A percentile compares a stretch with the other conserved stretches of the same genome.
These are phyloP conservation scores for Yarrowia sp. DNA, from an alignment of 805 yeast genomes.

Conservation along the genomic window DNA sequence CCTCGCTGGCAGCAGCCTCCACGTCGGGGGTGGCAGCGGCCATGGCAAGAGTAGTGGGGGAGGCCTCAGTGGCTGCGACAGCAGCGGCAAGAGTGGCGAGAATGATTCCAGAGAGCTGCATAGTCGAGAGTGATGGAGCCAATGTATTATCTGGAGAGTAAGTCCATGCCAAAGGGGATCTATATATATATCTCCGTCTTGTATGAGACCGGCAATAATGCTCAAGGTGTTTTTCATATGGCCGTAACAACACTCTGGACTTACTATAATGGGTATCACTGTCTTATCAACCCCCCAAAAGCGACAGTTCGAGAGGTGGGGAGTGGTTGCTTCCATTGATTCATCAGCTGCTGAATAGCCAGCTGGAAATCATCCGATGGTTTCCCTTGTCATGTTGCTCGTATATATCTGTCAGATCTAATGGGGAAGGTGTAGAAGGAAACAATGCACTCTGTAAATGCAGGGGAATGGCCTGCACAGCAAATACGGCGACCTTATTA, in stretches of 20 bases:
- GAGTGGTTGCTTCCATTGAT: background rate
- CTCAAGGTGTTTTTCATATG: background rate
- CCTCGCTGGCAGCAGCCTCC: background rate
- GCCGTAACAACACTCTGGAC: background rate
- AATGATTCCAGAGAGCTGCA: constrained; percentile 5
- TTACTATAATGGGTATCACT: background rate
- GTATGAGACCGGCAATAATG: too few species aligned
- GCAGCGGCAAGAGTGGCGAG: constrained; percentile 1
- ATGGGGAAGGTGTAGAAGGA: background rate
- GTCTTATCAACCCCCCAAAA: background rate
- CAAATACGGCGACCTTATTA: background rate
- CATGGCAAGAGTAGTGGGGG: constrained; percentile 1
- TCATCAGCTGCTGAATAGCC: background rate
- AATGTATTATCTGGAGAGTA: background rate
- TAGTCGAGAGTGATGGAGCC: background rate
- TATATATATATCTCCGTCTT: background rate
- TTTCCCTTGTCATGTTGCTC: background rate
- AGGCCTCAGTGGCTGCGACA: background rate
- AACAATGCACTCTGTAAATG: background rate
- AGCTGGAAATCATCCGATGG: background rate
- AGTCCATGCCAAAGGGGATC: background rate
- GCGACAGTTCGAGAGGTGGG: background rate
- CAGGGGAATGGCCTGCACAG: background rate
- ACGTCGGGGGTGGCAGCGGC: background rate
- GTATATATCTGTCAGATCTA: background rate